Evolutionary conservation across 2,329 filamentous ascomycete genomes (phyloP).

Genomic region (Chlorencoelia australis): DNA sequence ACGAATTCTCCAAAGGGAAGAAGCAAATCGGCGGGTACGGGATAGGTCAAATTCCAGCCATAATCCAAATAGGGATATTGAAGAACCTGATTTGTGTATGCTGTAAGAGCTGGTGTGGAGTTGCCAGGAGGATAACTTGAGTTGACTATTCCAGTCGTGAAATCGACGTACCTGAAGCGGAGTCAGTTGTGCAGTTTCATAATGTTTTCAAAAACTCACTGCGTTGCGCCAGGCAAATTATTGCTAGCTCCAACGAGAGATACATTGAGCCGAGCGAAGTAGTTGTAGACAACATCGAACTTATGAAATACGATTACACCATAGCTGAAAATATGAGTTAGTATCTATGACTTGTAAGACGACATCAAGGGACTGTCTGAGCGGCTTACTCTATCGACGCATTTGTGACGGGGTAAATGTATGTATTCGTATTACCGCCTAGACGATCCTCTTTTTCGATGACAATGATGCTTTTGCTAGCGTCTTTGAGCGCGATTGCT

Average conservation of each 20-base stretch:
- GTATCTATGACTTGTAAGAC: too few species aligned
- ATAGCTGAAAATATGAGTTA: too few species aligned
- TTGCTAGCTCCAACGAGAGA: neutral
- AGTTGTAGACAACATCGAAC: conserved; percentile 7
- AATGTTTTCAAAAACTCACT: too few species aligned
- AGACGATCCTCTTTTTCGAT: conserved; percentile 28
- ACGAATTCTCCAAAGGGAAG: conserved; percentile 18
- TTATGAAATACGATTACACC: conserved; percentile 25
- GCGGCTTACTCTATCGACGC: conserved; percentile 28
- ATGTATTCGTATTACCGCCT: conserved; percentile 20
- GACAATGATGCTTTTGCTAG: conserved; percentile 26
- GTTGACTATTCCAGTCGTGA: conserved; percentile 8
- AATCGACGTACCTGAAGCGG: conserved; percentile 7
- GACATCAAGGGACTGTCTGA: too few species aligned
- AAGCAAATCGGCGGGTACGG: conserved; percentile 15
- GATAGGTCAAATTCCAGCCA: conserved; percentile 32
- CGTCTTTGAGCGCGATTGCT: conserved; percentile 26
- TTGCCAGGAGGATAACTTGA: too few species aligned
- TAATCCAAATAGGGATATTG: conserved; percentile 27
- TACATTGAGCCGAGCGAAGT: conserved; percentile 8
- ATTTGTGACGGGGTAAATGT: conserved; percentile 28
- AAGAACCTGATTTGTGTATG: conserved; percentile 17
- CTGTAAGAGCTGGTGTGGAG: conserved; percentile 5
- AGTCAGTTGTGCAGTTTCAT: too few species aligned
- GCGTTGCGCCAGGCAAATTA: too few species aligned